Conservation (phyloP, 768 basidiomycete species). For the Mycena maculata region DNA sequence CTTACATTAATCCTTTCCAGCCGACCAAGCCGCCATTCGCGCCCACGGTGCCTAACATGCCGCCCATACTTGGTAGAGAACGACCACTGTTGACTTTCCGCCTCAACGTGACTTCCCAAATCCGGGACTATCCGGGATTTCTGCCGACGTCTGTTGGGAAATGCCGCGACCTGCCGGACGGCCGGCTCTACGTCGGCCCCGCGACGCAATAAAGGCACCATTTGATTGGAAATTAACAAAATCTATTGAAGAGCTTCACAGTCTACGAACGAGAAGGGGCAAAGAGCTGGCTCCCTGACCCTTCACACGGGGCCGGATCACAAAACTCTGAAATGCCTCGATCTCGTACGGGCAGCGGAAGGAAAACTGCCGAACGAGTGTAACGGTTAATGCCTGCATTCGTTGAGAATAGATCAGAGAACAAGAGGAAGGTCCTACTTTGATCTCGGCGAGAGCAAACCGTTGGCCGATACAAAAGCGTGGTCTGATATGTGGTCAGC, state of each 20-base stretch:
- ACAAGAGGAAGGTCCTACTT: conserved; percentile 49
- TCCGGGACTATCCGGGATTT: too few relatives aligned
- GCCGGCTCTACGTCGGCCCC: too few relatives aligned
- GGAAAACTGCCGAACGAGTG: conserved; percentile 65
- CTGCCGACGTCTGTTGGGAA: too few relatives aligned
- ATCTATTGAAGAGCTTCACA: conserved; percentile 37
- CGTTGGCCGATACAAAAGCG: conserved; percentile 69
- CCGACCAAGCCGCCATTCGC: too few relatives aligned
- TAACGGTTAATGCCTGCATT: conserved; percentile 53
- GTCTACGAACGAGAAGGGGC: conserved; percentile 60
- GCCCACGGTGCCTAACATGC: too few relatives aligned
- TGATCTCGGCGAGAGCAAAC: conserved; percentile 71
- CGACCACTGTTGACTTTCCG: too few relatives aligned
- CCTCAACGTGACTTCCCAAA: too few relatives aligned
- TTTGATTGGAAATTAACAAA: background rate
- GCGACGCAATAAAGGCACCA: too few relatives aligned
- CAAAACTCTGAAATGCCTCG: conserved; percentile 74
- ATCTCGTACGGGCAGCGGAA: conserved; percentile 64
- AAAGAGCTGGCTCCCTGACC: conserved; percentile 67
- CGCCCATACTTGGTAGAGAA: too few relatives aligned
- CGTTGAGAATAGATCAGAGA: background rate
- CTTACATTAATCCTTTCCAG: too few relatives aligned
- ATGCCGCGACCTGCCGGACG: too few relatives aligned
- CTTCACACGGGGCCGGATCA: conserved; percentile 67
- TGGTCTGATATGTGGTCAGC: conserved; percentile 53